Evolutionary conservation across 179 eudicot genomes (phyloP).

Genomic region (Corrigiola litoralis): DNA sequence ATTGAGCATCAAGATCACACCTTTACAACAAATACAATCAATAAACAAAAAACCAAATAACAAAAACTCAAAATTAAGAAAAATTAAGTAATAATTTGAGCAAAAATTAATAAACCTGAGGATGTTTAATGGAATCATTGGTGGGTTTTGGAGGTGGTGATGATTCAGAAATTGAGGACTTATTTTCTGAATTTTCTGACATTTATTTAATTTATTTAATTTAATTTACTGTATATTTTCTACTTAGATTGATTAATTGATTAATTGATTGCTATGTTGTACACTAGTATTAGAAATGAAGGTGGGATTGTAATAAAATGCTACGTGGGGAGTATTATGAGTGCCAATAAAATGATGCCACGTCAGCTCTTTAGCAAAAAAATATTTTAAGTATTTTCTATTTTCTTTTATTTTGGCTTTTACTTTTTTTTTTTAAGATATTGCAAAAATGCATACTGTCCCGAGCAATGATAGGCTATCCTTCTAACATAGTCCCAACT

Average conservation of each 20-base stretch:
- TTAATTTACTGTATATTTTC: neutral
- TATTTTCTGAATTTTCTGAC: conserved; percentile 27
- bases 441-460: no score
- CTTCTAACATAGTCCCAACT: no score
- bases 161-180: conserved; percentile 16
- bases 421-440: no score
- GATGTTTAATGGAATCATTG: conserved; percentile 2
- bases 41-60: conserved; percentile 6
- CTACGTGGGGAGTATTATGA: conserved; percentile 7
- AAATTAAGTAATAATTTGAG: neutral
- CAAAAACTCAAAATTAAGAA: neutral
- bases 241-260: no score
- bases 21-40: no score
- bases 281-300: no score
- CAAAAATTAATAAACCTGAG: conserved; percentile 14
- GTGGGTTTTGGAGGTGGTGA: conserved; percentile 7
- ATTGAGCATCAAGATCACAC: no score
- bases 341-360: conserved; percentile 7
- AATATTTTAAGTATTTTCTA: no score
- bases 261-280: no score
- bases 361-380: no score
- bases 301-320: neutral
- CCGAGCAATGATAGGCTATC: no score
- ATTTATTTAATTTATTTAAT: neutral
- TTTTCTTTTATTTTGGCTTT: no score